phyloP scores from a whole-genome alignment of 345 rosid species.

The Erodium maritimum region DNA sequence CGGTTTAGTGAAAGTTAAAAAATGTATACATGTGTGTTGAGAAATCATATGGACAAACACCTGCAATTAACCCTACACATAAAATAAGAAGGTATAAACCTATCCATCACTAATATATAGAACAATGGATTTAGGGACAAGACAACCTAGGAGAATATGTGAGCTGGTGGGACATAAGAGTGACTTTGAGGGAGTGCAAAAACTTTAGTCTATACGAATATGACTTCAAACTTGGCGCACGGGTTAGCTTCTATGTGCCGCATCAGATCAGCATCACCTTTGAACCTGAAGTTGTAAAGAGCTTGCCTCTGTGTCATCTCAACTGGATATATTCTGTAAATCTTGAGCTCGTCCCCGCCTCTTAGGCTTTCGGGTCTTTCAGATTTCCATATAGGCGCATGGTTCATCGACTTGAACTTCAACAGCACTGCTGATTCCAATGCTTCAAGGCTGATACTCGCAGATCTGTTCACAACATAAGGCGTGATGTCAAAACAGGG shows the following conservation, averaged over 20 bases:
- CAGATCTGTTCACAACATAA: constrained; percentile 16
- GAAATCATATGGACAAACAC: no score
- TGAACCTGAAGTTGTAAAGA: constrained; percentile 55
- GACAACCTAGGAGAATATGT: no score
- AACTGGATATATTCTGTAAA: constrained; percentile 64
- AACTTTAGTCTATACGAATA: constrained; percentile 34
- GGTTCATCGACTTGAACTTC: constrained; percentile 57
- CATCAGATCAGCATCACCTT: constrained; percentile 41
- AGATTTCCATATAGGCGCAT: constrained; percentile 67
- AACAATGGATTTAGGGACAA: no score
- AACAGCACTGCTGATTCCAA: constrained; percentile 46
- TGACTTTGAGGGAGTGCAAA: no score
- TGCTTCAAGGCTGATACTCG: constrained; percentile 39
- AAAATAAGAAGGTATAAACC: no score
- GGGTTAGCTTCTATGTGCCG: constrained; percentile 48
- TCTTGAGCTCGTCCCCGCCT: constrained; percentile 50
- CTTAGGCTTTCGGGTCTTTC: constrained; percentile 74
- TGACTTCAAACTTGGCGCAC: constrained; percentile 77
- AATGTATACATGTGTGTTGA: no score
- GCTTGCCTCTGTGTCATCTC: constrained; percentile 89
- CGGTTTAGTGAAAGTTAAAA: no score
- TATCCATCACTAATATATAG: no score
- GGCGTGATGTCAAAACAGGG: constrained; percentile 7
- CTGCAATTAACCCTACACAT: no score
- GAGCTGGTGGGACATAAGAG: no score